phyloP scores from a whole-genome alignment of 805 yeast species.

The Suhomyces pyralidae region DNA sequence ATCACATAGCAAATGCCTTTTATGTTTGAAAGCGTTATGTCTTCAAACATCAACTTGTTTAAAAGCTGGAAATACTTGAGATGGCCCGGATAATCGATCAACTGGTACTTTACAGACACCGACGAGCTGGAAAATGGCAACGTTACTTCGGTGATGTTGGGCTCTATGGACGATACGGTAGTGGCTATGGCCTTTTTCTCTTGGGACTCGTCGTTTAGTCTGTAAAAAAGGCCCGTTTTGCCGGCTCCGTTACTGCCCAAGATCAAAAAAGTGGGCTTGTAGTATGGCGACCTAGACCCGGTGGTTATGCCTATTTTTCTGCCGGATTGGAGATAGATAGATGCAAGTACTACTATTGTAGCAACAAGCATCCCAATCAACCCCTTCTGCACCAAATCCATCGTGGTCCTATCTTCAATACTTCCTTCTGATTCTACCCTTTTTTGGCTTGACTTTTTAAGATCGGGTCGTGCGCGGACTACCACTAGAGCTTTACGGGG shows the following conservation, averaged over 20 bases:
- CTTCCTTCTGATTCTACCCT: no score
- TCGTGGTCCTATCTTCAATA: no score
- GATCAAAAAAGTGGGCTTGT: conserved; percentile 56
- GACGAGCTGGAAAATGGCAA: conserved; percentile 35
- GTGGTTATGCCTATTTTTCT: conserved; percentile 1
- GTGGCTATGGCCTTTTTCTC: conserved; percentile 11
- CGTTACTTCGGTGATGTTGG: conserved; percentile 25
- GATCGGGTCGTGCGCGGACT: neutral
- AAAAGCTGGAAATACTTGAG: conserved; percentile 62
- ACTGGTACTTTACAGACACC: conserved; percentile 39
- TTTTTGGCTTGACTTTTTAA: neutral
- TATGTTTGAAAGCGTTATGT: conserved; percentile 37
- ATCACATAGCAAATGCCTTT: conserved; percentile 72
- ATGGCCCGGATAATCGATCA: conserved; percentile 90
- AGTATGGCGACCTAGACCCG: conserved; percentile 11
- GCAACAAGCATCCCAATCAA: conserved; percentile 27
- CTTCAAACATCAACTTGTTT: conserved; percentile 46
- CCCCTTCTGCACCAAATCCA: conserved; percentile 28
- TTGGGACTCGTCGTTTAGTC: conserved; percentile 16
- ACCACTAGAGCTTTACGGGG: neutral
- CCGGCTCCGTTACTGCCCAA: conserved; percentile 66
- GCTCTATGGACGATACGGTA: conserved; percentile 40
- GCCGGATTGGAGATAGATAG: conserved; percentile 23
- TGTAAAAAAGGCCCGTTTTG: conserved; percentile 56
- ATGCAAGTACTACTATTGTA: conserved; percentile 19